Evolutionary conservation across 345 rosid species (phyloP).

Genomic region (Eucalyptus globulus): DNA sequence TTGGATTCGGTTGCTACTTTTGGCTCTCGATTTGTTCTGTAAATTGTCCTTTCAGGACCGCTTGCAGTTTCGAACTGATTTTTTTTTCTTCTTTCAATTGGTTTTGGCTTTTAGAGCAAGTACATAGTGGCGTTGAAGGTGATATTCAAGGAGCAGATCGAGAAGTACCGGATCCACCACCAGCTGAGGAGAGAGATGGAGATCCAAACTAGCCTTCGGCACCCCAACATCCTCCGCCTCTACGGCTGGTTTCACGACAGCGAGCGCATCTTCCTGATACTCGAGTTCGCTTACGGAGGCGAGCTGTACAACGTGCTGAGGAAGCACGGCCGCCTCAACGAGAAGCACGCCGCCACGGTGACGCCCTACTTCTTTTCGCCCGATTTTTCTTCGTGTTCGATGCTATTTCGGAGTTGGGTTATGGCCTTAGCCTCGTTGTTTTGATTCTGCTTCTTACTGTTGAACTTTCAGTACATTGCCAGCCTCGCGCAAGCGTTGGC

Average conservation of each 20-base stretch:
- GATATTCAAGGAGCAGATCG: conserved; percentile 81
- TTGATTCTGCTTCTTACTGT: background rate
- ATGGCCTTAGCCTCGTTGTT: background rate
- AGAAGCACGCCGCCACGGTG: conserved; percentile 82
- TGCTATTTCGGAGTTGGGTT: background rate
- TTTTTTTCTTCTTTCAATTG: background rate
- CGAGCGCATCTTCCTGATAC: conserved; percentile 74
- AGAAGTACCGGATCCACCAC: conserved; percentile 70
- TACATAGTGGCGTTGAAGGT: conserved; percentile 78
- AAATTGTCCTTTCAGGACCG: background rate
- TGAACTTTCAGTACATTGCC: conserved; percentile 64
- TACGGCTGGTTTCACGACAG: conserved; percentile 86
- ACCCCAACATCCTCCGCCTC: conserved; percentile 69
- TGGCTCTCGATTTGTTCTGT: background rate
- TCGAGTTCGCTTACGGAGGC: conserved; percentile 85
- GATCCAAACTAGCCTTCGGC: conserved; percentile 61
- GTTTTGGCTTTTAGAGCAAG: conserved; percentile 28
- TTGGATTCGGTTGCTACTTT: background rate
- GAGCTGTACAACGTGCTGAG: conserved; percentile 70
- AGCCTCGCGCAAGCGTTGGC: conserved; percentile 83
- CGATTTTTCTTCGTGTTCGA: background rate
- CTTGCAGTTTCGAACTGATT: background rate
- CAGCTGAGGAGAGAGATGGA: conserved; percentile 90
- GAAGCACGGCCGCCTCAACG: conserved; percentile 46
- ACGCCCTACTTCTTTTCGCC: background rate